Percentiles rank a stretch among this genome's conserved stretches.
Evolutionary conservation across 768 basidiomycete genomes (phyloP).

Genomic region (Pisolithus marmoratus): DNA sequence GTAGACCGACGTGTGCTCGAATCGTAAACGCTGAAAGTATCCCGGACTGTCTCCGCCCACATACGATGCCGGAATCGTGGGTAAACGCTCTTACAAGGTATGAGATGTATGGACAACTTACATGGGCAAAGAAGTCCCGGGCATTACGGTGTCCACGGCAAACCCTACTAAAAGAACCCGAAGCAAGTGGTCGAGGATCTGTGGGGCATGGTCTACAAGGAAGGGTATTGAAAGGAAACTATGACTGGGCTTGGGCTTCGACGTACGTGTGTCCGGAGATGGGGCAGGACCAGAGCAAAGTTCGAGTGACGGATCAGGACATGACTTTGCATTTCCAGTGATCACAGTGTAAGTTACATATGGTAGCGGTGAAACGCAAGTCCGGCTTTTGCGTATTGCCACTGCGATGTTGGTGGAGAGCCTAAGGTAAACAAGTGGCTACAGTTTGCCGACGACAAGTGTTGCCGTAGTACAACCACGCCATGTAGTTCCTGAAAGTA

Average conservation of each 20-base stretch:
- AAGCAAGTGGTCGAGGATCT: conserved; percentile 48
- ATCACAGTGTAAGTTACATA: conserved; percentile 11
- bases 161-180: conserved; percentile 51
- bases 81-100: neutral
- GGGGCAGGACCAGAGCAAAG: neutral
- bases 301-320: too few relatives aligned
- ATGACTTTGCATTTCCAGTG: conserved; percentile 19
- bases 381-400: conserved; percentile 3
- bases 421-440: conserved; percentile 6
- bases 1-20: conserved; percentile 75
- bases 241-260: too few relatives aligned
- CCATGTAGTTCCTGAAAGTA: too few relatives aligned
- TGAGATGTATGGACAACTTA: conserved; percentile 27
- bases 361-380: conserved; percentile 9
- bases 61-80: too few relatives aligned
- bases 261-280: conserved; percentile 53
- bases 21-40: conserved; percentile 51
- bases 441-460: too few relatives aligned
- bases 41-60: conserved; percentile 71
- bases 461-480: too few relatives aligned
- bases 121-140: conserved; percentile 81
- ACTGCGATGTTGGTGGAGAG: neutral
- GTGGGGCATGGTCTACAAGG: conserved; percentile 72
- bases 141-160: conserved; percentile 63
- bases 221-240: conserved; percentile 70